Evolutionary conservation across 768 basidiomycete species (phyloP).

Genomic region (Auriscalpium orientale): DNA sequence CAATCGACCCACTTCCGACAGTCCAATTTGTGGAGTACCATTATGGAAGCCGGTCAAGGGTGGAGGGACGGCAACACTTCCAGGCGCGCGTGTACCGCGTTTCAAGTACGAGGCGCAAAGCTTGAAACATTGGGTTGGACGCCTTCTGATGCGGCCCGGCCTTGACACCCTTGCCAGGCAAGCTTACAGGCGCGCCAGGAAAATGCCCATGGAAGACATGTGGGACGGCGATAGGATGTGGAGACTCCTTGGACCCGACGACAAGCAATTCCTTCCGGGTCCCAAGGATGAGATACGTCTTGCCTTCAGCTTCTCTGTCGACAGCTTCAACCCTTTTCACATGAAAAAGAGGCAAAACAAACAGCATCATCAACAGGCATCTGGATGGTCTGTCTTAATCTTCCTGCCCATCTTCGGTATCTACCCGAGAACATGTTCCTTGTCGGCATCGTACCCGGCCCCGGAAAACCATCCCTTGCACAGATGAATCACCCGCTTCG

Average conservation of each 20-base stretch:
- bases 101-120: neutral
- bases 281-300: neutral
- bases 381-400: constrained; percentile 27
- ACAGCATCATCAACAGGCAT: constrained; percentile 14
- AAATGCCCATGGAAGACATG: neutral
- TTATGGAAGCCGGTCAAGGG: neutral
- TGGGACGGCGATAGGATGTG: constrained; percentile 1
- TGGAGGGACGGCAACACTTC: neutral
- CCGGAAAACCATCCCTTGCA: constrained; percentile 24
- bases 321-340: constrained; percentile 7
- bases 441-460: constrained; percentile 34
- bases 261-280: neutral
- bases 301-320: constrained; percentile 2
- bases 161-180: neutral
- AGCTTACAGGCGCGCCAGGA: neutral
- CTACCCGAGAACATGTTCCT: constrained; percentile 33
- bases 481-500: constrained; percentile 30
- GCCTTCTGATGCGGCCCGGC: neutral
- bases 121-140: neutral
- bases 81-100: neutral
- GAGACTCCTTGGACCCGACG: neutral
- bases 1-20: neutral
- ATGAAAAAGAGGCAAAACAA: constrained; percentile 6
- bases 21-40: neutral
- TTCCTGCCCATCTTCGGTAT: constrained; percentile 27